Evolutionary conservation across 2,329 filamentous ascomycete species (phyloP).

Genomic region (Fusarium paranaense): DNA sequence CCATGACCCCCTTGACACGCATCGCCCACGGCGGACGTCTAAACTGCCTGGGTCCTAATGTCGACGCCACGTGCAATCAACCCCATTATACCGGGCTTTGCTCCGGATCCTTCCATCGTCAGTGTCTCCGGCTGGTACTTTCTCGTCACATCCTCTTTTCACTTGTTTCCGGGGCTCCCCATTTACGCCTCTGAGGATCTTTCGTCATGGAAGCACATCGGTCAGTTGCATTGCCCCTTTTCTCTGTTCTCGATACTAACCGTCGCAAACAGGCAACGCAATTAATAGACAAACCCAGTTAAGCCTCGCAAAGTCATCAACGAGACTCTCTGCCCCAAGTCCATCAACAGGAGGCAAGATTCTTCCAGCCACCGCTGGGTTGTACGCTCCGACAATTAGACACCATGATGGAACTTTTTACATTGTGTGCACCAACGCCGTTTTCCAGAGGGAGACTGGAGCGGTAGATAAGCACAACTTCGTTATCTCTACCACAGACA

Average conservation of each 20-base stretch:
- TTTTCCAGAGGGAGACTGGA: not conserved
- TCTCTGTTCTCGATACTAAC: not conserved
- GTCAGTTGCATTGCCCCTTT: not conserved
- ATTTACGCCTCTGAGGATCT: slow-evolving; percentile 12
- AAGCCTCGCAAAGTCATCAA: not conserved
- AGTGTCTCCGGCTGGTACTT: slow-evolving; percentile 1
- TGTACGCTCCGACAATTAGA: slow-evolving; percentile 19
- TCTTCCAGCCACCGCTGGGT: slow-evolving; percentile 3
- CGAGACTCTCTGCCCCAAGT: not conserved
- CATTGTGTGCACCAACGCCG: slow-evolving; percentile 12
- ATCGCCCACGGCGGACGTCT: not conserved
- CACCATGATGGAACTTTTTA: slow-evolving; percentile 5
- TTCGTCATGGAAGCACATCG: slow-evolving; percentile 8
- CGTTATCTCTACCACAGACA: slow-evolving; percentile 3
- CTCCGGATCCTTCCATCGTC: slow-evolving; percentile 13
- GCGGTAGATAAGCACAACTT: not conserved
- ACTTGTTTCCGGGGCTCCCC: slow-evolving; percentile 16
- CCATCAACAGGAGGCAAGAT: not conserved
- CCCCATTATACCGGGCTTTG: slow-evolving; percentile 16
- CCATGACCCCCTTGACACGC: not conserved
- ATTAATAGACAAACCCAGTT: slow-evolving; percentile 4
- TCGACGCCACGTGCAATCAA: not conserved
- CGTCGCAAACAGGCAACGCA: not conserved
- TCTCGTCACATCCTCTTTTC: slow-evolving; percentile 18
- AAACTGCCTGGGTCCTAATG: not conserved